Conservation (phyloP, 345 rosid genomes). For the Rubroshorea leprosula region DNA sequence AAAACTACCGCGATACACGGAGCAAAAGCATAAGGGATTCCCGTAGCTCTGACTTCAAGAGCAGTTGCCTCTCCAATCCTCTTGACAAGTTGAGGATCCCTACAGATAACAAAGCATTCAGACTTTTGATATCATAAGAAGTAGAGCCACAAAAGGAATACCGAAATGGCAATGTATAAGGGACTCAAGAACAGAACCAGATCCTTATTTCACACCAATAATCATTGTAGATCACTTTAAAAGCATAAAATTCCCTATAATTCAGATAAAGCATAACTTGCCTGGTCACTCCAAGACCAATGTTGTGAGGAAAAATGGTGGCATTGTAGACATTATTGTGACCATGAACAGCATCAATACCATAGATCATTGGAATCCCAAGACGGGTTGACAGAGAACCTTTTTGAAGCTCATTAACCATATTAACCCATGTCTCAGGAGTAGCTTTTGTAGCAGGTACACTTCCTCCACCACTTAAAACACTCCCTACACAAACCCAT, state of each 20-base stretch:
- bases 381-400: constrained; percentile 41
- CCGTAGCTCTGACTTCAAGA: constrained; percentile 76
- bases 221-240: no score
- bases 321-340: constrained; percentile 47
- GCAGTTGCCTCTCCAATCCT: constrained; percentile 78
- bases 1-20: constrained; percentile 73
- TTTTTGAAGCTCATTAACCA: constrained; percentile 46
- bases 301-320: constrained; percentile 47
- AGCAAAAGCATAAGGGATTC: constrained; percentile 65
- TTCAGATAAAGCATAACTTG: constrained; percentile 20
- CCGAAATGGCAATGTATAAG: no score
- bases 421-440: constrained; percentile 40
- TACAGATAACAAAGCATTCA: constrained; percentile 12
- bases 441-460: constrained; percentile 32
- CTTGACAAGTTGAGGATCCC: constrained; percentile 63
- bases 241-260: no score
- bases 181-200: no score
- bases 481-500: constrained; percentile 40
- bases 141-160: no score
- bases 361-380: constrained; percentile 36
- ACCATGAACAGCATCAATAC: constrained; percentile 46
- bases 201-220: no score
- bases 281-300: constrained; percentile 57
- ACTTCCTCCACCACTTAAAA: constrained; percentile 51
- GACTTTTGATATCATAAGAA: constrained; percentile 4